Base-by-base conservation (phyloP, 257 asterid species). In the Ligustrum vulgare region DNA sequence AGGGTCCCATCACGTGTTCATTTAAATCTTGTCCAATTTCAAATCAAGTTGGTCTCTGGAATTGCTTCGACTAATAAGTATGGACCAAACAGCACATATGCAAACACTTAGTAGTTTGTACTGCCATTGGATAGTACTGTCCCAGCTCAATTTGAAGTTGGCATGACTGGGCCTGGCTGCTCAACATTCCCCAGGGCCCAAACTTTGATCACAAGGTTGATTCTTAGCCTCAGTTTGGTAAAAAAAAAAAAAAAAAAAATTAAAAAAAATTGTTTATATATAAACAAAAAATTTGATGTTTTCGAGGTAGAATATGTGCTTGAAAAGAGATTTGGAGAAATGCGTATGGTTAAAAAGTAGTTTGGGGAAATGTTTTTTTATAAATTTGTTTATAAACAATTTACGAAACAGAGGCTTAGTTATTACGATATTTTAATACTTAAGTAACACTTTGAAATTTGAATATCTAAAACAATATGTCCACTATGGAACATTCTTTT, bases 361-460 rank as follows among this genome's bases (percentile, higher is more conserved):
- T 28, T 28, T 1, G 1, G 31, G 31, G 31, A 28, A 28, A 28
- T 28, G 31, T 28, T 28, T 28, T 28, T 28, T 28, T 28, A 28
- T 28, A 28, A 28, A 28, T 28, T 28, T 28, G 31, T 28, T 28
- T 28, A 28, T 28, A 28, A 28, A 28, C 31, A 28, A 1, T 28
- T 28, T 28, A 28, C 31, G 31, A 28, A 28, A 28, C 31, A 1
- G 31, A 28, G 31, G 31, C 31, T 28, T 28, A 20, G 31, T n/a
- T n/a, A 20, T 22, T 56, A 20, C 64, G 10, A 56, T 56, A 56
- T 20, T 56, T 56, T 56, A 15, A 66, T 65, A 51, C 70, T 23
- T 65, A 7, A 62, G 15, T 49, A 63, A 36, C 70, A 73, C 12
- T 60, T 73, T 28, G 22, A 56, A 73, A 12, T 60, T 73, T 28